A percentile compares a stretch with the other conserved stretches of the same genome.
phyloP scores from a whole-genome alignment of 495 filamentous ascomycete species.

The Corynascus novoguineensis region DNA sequence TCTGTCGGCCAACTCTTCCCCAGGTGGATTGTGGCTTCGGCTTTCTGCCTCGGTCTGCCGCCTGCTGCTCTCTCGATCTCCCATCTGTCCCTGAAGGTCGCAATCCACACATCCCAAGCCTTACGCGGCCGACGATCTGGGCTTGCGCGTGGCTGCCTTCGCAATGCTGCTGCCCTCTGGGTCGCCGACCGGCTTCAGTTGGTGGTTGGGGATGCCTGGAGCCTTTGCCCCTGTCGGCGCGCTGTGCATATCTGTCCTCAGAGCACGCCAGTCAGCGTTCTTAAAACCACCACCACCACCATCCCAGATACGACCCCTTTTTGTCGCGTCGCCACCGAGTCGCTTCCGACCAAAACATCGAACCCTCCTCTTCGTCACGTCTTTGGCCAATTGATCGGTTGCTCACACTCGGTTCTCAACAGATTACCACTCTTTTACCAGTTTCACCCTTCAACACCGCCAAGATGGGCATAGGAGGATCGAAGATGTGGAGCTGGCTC shows the following conservation, averaged over 20 bases:
- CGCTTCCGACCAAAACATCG: background rate
- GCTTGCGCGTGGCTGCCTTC: constrained; percentile 9
- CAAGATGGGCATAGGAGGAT: constrained; percentile 32
- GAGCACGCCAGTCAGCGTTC: constrained; percentile 16
- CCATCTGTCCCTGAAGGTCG: background rate
- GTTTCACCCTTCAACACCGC: constrained; percentile 20
- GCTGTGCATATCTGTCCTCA: constrained; percentile 33
- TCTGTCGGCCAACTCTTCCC: constrained; percentile 4
- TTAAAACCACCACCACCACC: constrained; percentile 7
- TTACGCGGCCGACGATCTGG: constrained; percentile 15
- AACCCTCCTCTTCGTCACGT: background rate
- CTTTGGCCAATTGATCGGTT: background rate
- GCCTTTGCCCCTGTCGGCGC: constrained; percentile 7
- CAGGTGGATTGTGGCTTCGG: constrained; percentile 21
- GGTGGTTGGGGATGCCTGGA: constrained; percentile 16
- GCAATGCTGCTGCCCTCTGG: constrained; percentile 13
- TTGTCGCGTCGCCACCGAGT: background rate
- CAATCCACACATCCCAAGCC: constrained; percentile 20
- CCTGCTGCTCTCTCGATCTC: constrained; percentile 1
- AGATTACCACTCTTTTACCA: constrained; percentile 7
- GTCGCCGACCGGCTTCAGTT: constrained; percentile 7
- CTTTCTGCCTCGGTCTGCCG: constrained; percentile 22
- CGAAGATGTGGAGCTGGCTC: constrained; percentile 24
- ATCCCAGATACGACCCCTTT: constrained; percentile 10
- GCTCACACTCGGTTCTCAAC: constrained; percentile 15